A percentile compares a stretch with the other conserved stretches of the same genome.
phyloP scores from a whole-genome alignment of 164 flowering plant genomes.

The Stephania cephalantha region DNA sequence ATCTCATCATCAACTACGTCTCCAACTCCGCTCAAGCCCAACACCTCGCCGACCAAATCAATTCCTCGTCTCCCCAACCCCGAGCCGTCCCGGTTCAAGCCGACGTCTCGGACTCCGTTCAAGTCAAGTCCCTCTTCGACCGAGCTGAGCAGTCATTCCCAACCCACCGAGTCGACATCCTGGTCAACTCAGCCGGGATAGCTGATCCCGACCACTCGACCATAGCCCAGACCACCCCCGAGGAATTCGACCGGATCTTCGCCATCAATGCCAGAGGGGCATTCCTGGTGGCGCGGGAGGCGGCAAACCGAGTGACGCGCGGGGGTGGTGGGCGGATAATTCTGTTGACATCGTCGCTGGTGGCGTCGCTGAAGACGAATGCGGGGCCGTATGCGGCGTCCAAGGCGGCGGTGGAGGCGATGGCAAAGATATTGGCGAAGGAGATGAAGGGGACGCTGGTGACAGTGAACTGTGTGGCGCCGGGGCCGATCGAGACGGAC shows the following conservation, averaged over 20 bases:
- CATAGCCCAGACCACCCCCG: slow-evolving; percentile 28
- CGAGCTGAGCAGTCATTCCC: slow-evolving; percentile 30
- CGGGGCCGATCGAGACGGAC: slow-evolving; percentile 48
- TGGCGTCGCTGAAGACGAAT: slow-evolving; percentile 25
- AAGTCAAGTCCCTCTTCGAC: slow-evolving; percentile 44
- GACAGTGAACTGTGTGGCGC: slow-evolving; percentile 44
- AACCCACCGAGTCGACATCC: slow-evolving; percentile 22
- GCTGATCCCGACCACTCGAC: slow-evolving; percentile 33
- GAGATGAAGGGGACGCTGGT: slow-evolving; percentile 43
- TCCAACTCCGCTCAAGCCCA: slow-evolving; percentile 38
- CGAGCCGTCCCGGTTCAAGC: slow-evolving; percentile 30
- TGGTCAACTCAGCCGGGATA: slow-evolving; percentile 39
- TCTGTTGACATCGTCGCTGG: slow-evolving; percentile 26
- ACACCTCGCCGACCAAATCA: slow-evolving; percentile 27
- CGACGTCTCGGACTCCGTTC: slow-evolving; percentile 37
- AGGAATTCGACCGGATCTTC: slow-evolving; percentile 31
- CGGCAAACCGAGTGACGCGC: slow-evolving; percentile 28
- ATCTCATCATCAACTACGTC: slow-evolving; percentile 34
- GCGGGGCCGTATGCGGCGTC: slow-evolving; percentile 40
- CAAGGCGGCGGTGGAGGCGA: slow-evolving; percentile 51
- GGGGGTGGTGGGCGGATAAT: slow-evolving; percentile 48
- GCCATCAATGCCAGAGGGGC: slow-evolving; percentile 37
- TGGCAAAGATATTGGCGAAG: slow-evolving; percentile 44
- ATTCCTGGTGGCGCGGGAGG: slow-evolving; percentile 33
- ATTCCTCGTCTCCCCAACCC: slow-evolving; percentile 5